Evolutionary conservation across 1,284 basidiomycete genomes (phyloP), one percentile per base, ranked within the genome.

Genomic region (Heterobasidion irregulare): DNA sequence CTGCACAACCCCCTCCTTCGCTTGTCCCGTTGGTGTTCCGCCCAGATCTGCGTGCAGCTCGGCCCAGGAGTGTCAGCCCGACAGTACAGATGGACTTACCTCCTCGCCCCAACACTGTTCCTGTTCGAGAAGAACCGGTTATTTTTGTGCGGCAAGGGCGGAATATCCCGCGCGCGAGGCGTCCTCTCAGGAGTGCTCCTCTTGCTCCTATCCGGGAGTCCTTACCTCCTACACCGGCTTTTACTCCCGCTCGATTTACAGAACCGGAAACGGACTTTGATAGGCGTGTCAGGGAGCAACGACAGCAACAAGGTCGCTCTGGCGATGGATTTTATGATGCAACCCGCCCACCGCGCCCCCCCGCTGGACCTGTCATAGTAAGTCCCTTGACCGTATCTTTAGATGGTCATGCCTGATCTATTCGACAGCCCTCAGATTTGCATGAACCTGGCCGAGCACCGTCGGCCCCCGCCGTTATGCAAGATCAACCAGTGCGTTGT

Each of bases 21-120:
- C 63, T 86, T 6, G 71, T 78, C 2, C 77, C 78, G 0, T 77
- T 87, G 53, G 67, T 70, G 2, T 84, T 82, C 61, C 75, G 76
- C 45, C 82, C 79, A 15, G 69, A 64, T 63, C 75, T 67, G 45
- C 65, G 68, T 59, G 68, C 65, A 26, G 59, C 68, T 3, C 67
- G 78, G 43, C 75, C 73, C 32, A 71, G 76, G 35, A 79, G 78
- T 51, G 62, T 70, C 4, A 79, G 75, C 55, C 78, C 74, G 0
- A 65, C 68, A 1, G 65, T 68, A 32, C 66, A 65, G 53, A 58
- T 61, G 1, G 65, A 67, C 19, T 36, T 68, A 7, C 65, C 68
- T 6, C 57, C 58, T 10, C 62, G 71, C 7, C 60, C 69, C 0
- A 53, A 57, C 15, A 65, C 70, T 1, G 63, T 67, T 12, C 68